Conservation (phyloP, 2,329 filamentous ascomycete species). For the Cladosporium austrohemisphaericum region DNA sequence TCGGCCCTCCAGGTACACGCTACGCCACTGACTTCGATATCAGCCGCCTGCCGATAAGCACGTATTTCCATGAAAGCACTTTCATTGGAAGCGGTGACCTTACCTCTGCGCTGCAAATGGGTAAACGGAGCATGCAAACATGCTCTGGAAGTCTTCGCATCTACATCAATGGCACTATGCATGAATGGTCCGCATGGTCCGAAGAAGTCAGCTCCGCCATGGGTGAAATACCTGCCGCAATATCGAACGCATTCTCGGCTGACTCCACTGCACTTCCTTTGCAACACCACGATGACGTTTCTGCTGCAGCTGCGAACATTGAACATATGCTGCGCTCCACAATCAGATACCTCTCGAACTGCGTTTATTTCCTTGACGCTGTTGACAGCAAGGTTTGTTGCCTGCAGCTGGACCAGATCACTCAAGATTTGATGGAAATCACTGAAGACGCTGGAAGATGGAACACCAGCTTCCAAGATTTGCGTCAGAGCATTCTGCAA, state of each 20-base stretch:
- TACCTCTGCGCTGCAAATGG: slow-evolving; percentile 40
- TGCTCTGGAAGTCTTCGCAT: slow-evolving; percentile 39
- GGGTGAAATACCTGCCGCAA: slow-evolving; percentile 33
- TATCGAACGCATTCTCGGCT: slow-evolving; percentile 26
- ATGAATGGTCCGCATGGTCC: slow-evolving; percentile 53
- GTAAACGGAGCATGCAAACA: slow-evolving; percentile 42
- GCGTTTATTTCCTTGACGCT: slow-evolving; percentile 52
- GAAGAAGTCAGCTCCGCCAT: slow-evolving; percentile 51
- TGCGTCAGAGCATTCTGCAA: slow-evolving; percentile 16
- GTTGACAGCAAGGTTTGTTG: slow-evolving; percentile 51
- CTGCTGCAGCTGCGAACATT: slow-evolving; percentile 15
- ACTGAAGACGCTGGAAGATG: slow-evolving; percentile 10
- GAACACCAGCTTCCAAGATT: background rate
- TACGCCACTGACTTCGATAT: slow-evolving; percentile 55
- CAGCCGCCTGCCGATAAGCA: slow-evolving; percentile 46
- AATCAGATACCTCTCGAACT: slow-evolving; percentile 47
- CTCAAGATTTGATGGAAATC: slow-evolving; percentile 34
- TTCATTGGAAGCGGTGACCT: slow-evolving; percentile 58
- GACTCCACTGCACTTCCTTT: slow-evolving; percentile 4
- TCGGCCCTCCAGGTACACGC: slow-evolving; percentile 47
- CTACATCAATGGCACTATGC: slow-evolving; percentile 29
- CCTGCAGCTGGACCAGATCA: slow-evolving; percentile 39
- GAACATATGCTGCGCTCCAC: slow-evolving; percentile 42
- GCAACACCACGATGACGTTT: slow-evolving; percentile 1
- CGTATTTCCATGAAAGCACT: slow-evolving; percentile 54